These are phyloP conservation scores for Populus nigra DNA, from an alignment of 345 rosid species.

Conservation along the genomic window DNA sequence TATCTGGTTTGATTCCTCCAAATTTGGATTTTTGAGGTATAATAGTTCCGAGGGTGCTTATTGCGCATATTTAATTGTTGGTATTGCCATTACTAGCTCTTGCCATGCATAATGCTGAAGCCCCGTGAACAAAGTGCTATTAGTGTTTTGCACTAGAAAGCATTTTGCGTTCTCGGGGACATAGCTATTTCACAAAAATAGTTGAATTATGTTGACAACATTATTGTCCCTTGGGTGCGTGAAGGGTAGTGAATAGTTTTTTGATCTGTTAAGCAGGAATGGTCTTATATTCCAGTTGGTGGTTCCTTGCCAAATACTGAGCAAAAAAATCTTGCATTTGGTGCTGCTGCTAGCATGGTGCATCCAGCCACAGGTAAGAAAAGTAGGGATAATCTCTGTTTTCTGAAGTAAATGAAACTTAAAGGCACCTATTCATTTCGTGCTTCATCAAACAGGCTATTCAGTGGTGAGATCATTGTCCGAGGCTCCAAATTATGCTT, in stretches of 20 bases:
- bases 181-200: neutral
- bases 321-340: conserved; percentile 89
- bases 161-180: neutral
- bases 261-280: conserved; percentile 54
- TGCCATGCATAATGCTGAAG: neutral
- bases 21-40: neutral
- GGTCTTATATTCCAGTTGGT: conserved; percentile 98
- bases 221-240: conserved; percentile 1
- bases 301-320: conserved; percentile 92
- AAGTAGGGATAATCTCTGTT: conserved; percentile 13
- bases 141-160: neutral
- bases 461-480: conserved; percentile 94
- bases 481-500: conserved; percentile 89
- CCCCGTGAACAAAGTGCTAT: neutral
- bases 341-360: conserved; percentile 98
- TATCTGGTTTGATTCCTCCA: conserved; percentile 12
- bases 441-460: conserved; percentile 54
- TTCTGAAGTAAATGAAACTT: conserved; percentile 12
- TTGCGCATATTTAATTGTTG: neutral
- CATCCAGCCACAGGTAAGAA: conserved; percentile 88
- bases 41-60: neutral
- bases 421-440: conserved; percentile 12
- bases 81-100: neutral
- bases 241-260: neutral
- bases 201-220: conserved; percentile 9